These are phyloP conservation scores for Gossypium laxum DNA, from an alignment of 441 rosid genomes.

Conservation along the genomic window DNA sequence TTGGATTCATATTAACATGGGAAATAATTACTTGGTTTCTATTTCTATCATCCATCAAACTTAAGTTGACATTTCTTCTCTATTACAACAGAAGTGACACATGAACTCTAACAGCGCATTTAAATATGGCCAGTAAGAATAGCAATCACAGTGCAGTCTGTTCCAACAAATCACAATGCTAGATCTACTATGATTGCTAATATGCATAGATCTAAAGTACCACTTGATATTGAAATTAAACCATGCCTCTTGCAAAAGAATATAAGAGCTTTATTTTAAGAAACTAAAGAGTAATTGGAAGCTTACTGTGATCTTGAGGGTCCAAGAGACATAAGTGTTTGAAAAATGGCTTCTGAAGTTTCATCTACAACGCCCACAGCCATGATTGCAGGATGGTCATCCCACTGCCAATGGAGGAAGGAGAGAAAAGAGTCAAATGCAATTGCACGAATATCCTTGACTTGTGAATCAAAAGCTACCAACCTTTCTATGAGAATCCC, in stretches of 20 bases:
- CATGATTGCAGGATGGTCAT: slow-evolving; percentile 98
- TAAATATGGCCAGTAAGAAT: neutral
- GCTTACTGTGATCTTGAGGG: slow-evolving; percentile 87
- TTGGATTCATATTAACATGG: neutral
- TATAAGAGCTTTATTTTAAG: slow-evolving; percentile 5
- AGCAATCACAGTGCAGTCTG: neutral
- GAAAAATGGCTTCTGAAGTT: slow-evolving; percentile 86
- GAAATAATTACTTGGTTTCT: neutral
- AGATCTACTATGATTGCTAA: neutral
- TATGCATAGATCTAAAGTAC: neutral
- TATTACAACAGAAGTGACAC: neutral
- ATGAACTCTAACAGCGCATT: neutral
- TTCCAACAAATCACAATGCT: neutral
- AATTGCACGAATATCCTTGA: slow-evolving; percentile 8
- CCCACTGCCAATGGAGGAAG: slow-evolving; percentile 48
- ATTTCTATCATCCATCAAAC: neutral
- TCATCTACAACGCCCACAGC: slow-evolving; percentile 94
- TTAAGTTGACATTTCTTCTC: neutral
- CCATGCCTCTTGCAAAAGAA: slow-evolving; percentile 6
- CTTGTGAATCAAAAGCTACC: slow-evolving; percentile 21
- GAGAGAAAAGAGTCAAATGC: slow-evolving; percentile 11
- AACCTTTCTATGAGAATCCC: slow-evolving; percentile 67
- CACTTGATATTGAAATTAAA: neutral
- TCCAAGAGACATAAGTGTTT: slow-evolving; percentile 91
- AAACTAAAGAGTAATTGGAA: slow-evolving; percentile 10